These are phyloP conservation scores for Phytophthora cactorum DNA, from an alignment of 352 stramenopile genomes.

Conservation along the genomic window DNA sequence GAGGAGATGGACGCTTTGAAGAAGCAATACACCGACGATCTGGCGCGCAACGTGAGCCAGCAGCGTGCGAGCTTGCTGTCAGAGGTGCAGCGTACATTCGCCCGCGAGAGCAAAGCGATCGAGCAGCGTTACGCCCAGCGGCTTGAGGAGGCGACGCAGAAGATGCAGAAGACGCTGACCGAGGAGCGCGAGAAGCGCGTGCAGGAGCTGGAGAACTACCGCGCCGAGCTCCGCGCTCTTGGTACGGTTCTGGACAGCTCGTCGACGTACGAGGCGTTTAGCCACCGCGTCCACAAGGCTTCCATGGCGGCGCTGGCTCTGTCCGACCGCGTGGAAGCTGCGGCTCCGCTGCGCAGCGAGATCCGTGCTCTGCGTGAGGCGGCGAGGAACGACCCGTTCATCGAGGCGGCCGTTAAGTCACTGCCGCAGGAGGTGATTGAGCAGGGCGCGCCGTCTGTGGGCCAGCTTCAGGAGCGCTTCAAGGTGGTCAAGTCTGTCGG, in stretches of 20 bases:
- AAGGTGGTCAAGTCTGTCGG: conserved; percentile 79
- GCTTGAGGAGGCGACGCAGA: conserved; percentile 56
- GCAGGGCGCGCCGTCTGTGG: conserved; percentile 72
- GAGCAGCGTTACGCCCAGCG: conserved; percentile 56
- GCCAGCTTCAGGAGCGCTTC: conserved; percentile 85
- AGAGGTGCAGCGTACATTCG: conserved; percentile 64
- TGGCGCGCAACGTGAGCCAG: conserved; percentile 66
- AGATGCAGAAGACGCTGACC: conserved; percentile 61
- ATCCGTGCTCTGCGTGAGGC: conserved; percentile 74
- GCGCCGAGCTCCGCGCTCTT: conserved; percentile 66
- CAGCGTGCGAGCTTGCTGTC: conserved; percentile 63
- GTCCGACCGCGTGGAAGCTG: conserved; percentile 83
- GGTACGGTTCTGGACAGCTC: conserved; percentile 75
- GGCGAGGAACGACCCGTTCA: conserved; percentile 76
- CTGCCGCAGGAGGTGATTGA: conserved; percentile 66
- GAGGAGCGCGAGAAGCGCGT: conserved; percentile 73
- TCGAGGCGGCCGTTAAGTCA: conserved; percentile 70
- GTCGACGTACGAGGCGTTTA: conserved; percentile 86
- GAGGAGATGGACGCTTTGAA: conserved; percentile 69
- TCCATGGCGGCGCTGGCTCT: conserved; percentile 80
- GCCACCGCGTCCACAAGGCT: conserved; percentile 85
- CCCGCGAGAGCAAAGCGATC: conserved; percentile 67
- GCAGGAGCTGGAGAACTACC: conserved; percentile 69
- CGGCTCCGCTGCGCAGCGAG: conserved; percentile 70
- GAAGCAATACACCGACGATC: conserved; percentile 68